Evolutionary conservation across 768 basidiomycete species (phyloP).

Genomic region (Pisolithus tinctorius): DNA sequence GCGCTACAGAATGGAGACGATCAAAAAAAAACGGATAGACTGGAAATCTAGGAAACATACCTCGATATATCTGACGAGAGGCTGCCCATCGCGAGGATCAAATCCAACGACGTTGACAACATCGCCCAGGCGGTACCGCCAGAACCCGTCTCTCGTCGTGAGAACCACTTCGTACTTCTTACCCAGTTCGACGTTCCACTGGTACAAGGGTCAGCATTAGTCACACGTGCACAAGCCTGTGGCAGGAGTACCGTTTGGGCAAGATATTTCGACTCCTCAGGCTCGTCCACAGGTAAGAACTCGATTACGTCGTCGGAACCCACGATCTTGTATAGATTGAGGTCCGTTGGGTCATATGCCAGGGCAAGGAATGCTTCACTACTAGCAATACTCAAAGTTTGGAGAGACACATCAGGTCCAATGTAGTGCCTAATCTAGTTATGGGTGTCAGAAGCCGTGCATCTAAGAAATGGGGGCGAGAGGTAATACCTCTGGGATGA

Average conservation of each 20-base stretch:
- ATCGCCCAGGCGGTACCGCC: slow-evolving; percentile 18
- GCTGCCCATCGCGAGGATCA: slow-evolving; percentile 16
- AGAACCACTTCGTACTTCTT: slow-evolving; percentile 15
- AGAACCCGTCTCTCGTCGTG: slow-evolving; percentile 20
- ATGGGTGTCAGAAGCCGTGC: neutral
- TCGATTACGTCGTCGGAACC: slow-evolving; percentile 21
- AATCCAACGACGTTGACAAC: slow-evolving; percentile 16
- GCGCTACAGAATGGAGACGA: too few relatives aligned
- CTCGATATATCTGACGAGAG: slow-evolving; percentile 18
- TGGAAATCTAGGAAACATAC: slow-evolving; percentile 2
- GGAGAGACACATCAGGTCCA: slow-evolving; percentile 15
- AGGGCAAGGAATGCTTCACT: slow-evolving; percentile 18
- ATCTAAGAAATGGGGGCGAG: neutral
- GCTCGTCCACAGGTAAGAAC: slow-evolving; percentile 11
- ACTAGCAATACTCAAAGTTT: slow-evolving; percentile 14
- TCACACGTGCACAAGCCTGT: neutral
- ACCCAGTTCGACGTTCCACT: slow-evolving; percentile 17
- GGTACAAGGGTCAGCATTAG: neutral
- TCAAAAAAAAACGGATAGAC: too few relatives aligned
- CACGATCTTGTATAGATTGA: slow-evolving; percentile 16
- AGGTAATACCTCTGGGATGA: slow-evolving; percentile 14
- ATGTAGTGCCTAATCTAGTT: slow-evolving; percentile 12
- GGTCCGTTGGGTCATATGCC: slow-evolving; percentile 15
- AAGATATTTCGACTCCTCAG: slow-evolving; percentile 17
- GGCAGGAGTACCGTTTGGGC: slow-evolving; percentile 10